These are phyloP conservation scores for Emmonsiellopsis sp. DNA, from an alignment of 2,329 filamentous ascomycete genomes.

Conservation along the genomic window DNA sequence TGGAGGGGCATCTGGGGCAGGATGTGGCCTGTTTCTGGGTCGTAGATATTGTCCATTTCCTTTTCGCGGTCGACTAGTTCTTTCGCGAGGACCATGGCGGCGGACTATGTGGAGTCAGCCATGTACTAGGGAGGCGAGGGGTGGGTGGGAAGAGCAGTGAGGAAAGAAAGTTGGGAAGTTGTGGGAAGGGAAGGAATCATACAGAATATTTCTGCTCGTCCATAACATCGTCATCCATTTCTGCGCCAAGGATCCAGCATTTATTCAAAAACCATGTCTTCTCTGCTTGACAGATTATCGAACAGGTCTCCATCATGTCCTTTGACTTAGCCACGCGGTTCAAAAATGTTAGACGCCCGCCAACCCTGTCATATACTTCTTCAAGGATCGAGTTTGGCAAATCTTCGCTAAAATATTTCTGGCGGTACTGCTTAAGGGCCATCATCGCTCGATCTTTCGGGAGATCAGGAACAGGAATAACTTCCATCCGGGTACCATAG, in stretches of 20 bases:
- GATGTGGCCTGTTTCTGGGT: constrained; percentile 58
- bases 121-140: background rate
- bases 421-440: constrained; percentile 71
- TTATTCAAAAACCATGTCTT: constrained; percentile 73
- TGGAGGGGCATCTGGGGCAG: constrained; percentile 75
- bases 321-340: constrained; percentile 78
- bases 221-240: constrained; percentile 96
- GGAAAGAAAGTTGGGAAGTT: background rate
- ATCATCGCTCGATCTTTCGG: constrained; percentile 66
- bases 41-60: constrained; percentile 52
- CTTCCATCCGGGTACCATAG: constrained; percentile 88
- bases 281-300: constrained; percentile 60
- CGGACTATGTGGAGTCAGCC: constrained; percentile 45
- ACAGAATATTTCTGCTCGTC: constrained; percentile 94
- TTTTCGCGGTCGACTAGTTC: constrained; percentile 78
- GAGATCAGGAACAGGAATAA: constrained; percentile 76
- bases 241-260: constrained; percentile 64
- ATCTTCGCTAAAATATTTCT: constrained; percentile 61
- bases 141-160: constrained; percentile 10
- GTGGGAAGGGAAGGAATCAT: constrained; percentile 24
- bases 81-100: constrained; percentile 85
- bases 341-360: constrained; percentile 78
- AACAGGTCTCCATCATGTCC: constrained; percentile 71
- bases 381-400: constrained; percentile 49
- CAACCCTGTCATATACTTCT: constrained; percentile 75